These are phyloP conservation scores for Crotalaria pallida DNA, from an alignment of 306 rosid genomes.

Conservation along the genomic window DNA sequence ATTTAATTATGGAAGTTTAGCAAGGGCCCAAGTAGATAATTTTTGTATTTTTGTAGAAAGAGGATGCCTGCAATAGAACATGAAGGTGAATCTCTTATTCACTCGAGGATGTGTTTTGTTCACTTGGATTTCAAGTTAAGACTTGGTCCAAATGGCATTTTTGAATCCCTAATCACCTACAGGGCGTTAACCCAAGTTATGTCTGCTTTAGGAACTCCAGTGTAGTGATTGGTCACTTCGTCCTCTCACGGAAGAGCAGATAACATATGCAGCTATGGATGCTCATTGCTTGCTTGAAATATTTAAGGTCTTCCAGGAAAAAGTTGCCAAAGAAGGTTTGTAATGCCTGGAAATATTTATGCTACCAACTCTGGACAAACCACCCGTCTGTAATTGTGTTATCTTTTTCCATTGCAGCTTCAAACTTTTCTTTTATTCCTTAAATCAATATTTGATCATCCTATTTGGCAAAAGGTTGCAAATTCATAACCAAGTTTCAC, in stretches of 20 bases:
- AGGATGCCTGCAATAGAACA: too few species aligned
- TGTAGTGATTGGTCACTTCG: slow-evolving; percentile 98
- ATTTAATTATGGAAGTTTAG: background rate
- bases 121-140: slow-evolving; percentile 23
- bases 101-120: background rate
- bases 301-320: slow-evolving; percentile 57
- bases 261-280: slow-evolving; percentile 80
- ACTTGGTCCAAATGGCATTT: background rate
- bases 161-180: slow-evolving; percentile 25
- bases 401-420: background rate
- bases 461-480: background rate
- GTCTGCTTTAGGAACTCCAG: slow-evolving; percentile 84
- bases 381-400: background rate
- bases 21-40: background rate
- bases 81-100: too few species aligned
- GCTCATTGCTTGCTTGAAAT: slow-evolving; percentile 92
- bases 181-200: slow-evolving; percentile 35
- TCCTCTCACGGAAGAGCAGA: slow-evolving; percentile 93
- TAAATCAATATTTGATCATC: background rate
- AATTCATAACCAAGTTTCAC: background rate
- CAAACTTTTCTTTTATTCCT: background rate
- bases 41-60: too few species aligned
- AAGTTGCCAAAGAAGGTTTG: slow-evolving; percentile 68
- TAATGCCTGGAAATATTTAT: slow-evolving; percentile 19
- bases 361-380: background rate